Evolutionary conservation across 768 basidiomycete species (phyloP).

Genomic region (Podaxis rugospora): DNA sequence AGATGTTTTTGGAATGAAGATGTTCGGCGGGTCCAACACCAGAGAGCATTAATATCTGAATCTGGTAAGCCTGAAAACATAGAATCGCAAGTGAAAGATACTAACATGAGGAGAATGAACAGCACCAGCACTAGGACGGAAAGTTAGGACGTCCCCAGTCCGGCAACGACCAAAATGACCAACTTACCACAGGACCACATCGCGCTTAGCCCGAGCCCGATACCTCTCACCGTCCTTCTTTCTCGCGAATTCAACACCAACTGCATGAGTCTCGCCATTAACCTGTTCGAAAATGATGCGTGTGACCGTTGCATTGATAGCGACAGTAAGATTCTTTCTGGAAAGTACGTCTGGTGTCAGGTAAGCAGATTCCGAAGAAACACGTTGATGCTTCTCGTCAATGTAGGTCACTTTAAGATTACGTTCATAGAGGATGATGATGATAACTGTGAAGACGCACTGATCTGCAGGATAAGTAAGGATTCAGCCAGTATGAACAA

Average conservation of each 20-base stretch:
- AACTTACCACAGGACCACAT: conserved; percentile 55
- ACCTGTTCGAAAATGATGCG: conserved; percentile 41
- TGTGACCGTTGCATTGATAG: conserved; percentile 48
- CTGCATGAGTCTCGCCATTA: conserved; percentile 35
- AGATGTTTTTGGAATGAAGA: conserved; percentile 47
- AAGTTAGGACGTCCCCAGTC: not conserved
- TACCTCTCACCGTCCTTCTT: conserved; percentile 30
- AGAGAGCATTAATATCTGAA: conserved; percentile 63
- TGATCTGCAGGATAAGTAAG: conserved; percentile 19
- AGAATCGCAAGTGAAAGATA: not conserved
- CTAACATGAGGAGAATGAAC: conserved; percentile 52
- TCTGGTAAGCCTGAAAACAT: not conserved
- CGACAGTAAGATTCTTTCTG: conserved; percentile 57
- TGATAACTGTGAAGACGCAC: conserved; percentile 16
- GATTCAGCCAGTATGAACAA: not conserved
- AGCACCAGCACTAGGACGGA: conserved; percentile 45
- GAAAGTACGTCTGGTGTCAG: conserved; percentile 55
- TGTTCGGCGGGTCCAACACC: conserved; percentile 70
- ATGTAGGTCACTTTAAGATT: conserved; percentile 57
- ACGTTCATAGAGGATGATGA: not conserved
- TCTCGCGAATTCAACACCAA: conserved; percentile 53
- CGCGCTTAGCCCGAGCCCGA: conserved; percentile 39
- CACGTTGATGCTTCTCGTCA: conserved; percentile 41
- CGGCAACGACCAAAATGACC: not conserved
- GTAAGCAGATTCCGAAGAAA: conserved; percentile 60